Base-by-base conservation (phyloP, 1,284 basidiomycete species). In the Stereum hirsutum region DNA sequence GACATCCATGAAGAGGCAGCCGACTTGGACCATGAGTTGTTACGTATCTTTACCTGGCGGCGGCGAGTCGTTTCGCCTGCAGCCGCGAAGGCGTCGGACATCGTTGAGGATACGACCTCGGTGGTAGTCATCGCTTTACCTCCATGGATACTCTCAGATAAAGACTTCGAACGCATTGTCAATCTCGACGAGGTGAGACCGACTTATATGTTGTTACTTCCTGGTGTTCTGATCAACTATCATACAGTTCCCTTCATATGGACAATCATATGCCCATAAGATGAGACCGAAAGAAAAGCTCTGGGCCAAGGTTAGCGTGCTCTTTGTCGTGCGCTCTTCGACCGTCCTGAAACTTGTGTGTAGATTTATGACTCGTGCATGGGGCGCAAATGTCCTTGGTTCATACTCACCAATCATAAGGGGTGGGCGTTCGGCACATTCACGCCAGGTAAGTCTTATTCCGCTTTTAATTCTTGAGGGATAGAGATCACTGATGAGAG, bases 401-500 rank as follows among this genome's bases (percentile, higher is more conserved):
- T 85, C 53, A 69, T 83, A 12, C 49, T 86, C 40, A 81, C 82
- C 12, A 79, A 74, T 2, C 86, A 84, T 49, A 68, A 68, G 24
- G 68, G 74, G 32, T 87, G 84, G 84, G 73, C 75, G 3, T 84
- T 86, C 46, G 83, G 84, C 3, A 70, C 64, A 17, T 87, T 85
- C 56, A 77, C 80, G 8, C 50, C 58, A 54, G 77, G 84, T 80
- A 44, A 42, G 60, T 52, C 5, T 19, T 40, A n/a, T n/a, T n/a
- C n/a, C n/a, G n/a, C n/a, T n/a, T n/a, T n/a, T n/a, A n/a, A n/a
- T n/a, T n/a, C n/a, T n/a, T n/a, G n/a, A n/a, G n/a, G n/a, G n/a
- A n/a, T n/a, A n/a, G n/a, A n/a, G n/a, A n/a, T n/a, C n/a, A n/a
- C n/a, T n/a, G n/a, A n/a, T n/a, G n/a, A n/a, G n/a, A n/a, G n/a